Conservation (phyloP, 2,329 filamentous ascomycete species). For the Sarocladium strictum region DNA sequence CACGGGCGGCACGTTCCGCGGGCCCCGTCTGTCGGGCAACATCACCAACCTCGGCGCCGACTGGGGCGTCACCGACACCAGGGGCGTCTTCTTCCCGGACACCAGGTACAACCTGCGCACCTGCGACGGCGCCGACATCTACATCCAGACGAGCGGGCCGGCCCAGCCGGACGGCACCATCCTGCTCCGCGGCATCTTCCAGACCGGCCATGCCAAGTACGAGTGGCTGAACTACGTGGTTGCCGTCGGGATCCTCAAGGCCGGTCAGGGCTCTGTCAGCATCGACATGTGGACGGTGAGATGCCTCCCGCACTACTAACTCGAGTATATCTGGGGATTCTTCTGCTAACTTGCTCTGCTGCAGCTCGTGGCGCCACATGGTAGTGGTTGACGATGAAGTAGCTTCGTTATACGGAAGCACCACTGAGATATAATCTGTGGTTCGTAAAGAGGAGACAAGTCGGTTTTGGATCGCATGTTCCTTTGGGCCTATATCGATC, state of each 20-base stretch:
- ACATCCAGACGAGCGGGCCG: conserved; percentile 29
- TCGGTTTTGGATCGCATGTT: no score
- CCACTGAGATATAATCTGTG: no score
- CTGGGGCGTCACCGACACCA: conserved; percentile 28
- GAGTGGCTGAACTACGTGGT: conserved; percentile 30
- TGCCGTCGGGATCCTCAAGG: conserved; percentile 16
- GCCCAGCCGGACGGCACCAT: conserved; percentile 25
- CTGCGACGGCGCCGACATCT: conserved; percentile 29
- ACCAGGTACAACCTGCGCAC: conserved; percentile 34
- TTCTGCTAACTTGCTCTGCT: no score
- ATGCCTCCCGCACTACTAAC: no score
- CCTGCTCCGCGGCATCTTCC: conserved; percentile 23
- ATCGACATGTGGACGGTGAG: conserved; percentile 18
- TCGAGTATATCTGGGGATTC: no score
- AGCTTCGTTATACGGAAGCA: no score
- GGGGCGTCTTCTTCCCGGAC: conserved; percentile 30
- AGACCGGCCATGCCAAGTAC: conserved; percentile 27
- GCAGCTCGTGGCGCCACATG: no score
- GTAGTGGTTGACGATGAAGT: no score
- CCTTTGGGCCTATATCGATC: no score
- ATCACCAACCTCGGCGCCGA: conserved; percentile 27
- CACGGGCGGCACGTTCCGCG: conserved; percentile 27
- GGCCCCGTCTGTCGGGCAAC: conserved; percentile 25
- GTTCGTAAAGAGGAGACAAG: no score
- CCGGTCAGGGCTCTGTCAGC: not conserved